These are phyloP conservation scores for Halophytophthora batemanensis DNA, from an alignment of 352 stramenopile genomes.

Conservation along the genomic window DNA sequence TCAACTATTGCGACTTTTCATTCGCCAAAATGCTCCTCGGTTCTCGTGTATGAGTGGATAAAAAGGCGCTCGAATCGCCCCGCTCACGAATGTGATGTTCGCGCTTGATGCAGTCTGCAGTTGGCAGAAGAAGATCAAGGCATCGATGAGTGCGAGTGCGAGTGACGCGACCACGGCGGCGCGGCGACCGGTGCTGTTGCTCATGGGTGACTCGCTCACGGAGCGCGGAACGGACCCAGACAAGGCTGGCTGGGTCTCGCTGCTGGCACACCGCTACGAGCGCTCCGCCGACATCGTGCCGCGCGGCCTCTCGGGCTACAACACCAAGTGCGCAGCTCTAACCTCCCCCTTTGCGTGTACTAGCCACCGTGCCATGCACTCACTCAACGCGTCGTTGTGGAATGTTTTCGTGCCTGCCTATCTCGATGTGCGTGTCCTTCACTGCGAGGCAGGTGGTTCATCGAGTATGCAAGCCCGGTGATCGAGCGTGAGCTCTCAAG, in stretches of 20 bases:
- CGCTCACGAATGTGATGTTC: too few relatives aligned
- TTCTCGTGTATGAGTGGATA: too few relatives aligned
- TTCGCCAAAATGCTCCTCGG: too few relatives aligned
- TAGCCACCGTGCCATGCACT: neutral
- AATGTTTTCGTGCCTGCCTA: neutral
- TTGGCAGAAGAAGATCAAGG: too few relatives aligned
- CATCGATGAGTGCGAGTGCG: too few relatives aligned
- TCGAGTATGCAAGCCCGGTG: slow-evolving; percentile 36
- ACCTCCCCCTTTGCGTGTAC: neutral
- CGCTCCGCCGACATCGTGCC: slow-evolving; percentile 39
- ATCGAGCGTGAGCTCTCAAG: slow-evolving; percentile 33
- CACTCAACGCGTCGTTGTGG: neutral
- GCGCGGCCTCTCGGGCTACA: slow-evolving; percentile 49
- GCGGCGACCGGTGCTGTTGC: slow-evolving; percentile 26
- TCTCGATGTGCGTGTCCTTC: too few relatives aligned
- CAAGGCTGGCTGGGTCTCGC: slow-evolving; percentile 31
- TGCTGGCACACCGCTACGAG: slow-evolving; percentile 46
- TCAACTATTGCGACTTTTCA: too few relatives aligned
- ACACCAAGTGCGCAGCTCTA: slow-evolving; percentile 27
- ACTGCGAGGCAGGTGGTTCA: slow-evolving; percentile 34
- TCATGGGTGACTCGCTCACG: slow-evolving; percentile 55
- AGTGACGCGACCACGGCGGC: slow-evolving; percentile 1
- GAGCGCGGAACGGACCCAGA: slow-evolving; percentile 28
- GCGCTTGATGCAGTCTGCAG: too few relatives aligned
- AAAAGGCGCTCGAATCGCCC: too few relatives aligned